Evolutionary conservation across 768 basidiomycete species (phyloP).

Genomic region (Mycena maculata): DNA sequence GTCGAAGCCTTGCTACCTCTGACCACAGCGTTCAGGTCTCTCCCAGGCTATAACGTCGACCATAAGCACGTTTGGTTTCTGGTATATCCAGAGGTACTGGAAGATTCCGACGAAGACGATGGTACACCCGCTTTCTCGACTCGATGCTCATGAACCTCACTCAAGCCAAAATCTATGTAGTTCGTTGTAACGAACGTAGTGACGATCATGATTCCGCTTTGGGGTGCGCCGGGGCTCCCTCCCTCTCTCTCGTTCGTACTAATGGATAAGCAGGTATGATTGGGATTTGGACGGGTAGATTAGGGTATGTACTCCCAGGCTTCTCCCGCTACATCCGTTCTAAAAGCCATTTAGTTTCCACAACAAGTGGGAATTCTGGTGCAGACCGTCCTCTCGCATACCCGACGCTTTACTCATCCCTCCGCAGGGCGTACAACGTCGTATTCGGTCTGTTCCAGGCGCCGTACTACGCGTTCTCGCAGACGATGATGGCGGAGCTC

Average conservation of each 20-base stretch:
- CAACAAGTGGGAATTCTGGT: constrained; percentile 92
- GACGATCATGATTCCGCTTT: constrained; percentile 82
- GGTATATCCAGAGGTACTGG: constrained; percentile 85
- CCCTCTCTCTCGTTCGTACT: background rate
- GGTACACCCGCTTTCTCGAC: constrained; percentile 52
- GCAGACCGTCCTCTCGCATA: background rate
- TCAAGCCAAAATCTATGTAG: constrained; percentile 53
- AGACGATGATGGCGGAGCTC: constrained; percentile 91
- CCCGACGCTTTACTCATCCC: background rate
- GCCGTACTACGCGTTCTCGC: constrained; percentile 88
- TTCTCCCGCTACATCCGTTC: background rate
- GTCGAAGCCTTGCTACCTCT: too few species aligned
- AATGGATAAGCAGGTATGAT: constrained; percentile 59
- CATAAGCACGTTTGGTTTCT: constrained; percentile 77
- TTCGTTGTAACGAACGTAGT: constrained; percentile 83
- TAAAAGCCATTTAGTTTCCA: constrained; percentile 75
- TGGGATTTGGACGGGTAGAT: constrained; percentile 80
- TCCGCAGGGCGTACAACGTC: constrained; percentile 77
- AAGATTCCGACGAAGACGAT: constrained; percentile 86
- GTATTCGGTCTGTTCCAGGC: constrained; percentile 86
- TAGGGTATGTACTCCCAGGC: constrained; percentile 63
- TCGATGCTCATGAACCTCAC: background rate
- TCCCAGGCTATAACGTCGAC: constrained; percentile 83
- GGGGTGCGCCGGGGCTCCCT: constrained; percentile 60
- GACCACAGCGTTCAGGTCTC: constrained; percentile 61